Base-by-base conservation (phyloP, 1,139 yeast species). In the Geotrichum histeridarum region DNA sequence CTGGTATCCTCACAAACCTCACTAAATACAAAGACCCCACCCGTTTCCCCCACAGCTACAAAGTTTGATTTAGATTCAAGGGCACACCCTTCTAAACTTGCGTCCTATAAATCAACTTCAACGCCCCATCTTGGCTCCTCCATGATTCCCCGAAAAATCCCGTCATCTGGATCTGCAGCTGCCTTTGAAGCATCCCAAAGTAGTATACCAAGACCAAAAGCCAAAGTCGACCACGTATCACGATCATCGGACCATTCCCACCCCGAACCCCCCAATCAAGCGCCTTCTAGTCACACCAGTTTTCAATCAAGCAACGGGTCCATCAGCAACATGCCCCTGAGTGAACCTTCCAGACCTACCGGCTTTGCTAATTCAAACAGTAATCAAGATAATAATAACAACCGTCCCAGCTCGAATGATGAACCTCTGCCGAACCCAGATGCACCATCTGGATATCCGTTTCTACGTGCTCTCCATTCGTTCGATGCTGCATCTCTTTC, bases 401-500 rank as follows among this genome's bases (percentile, higher is more conserved):
- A 27, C 27, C 33, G 41, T 33, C 46, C 43, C 8, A 32, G 17
- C 15, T 27, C 51, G 14, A 36, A 45, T 39, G 32, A 38, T 22
- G 44, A 37, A 43, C 41, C 33, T 3, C 39, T 31, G 22, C 42
- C 22, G 6, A 38, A 27, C 15, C 44, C 41, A 4, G 42, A 39
- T 17, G 45, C 55, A 12, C 42, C 45, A 17, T 42, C 55, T 32
- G 56, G 54, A 14, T 54, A 55, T 22, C 74, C 75, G 22, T 72
- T 72, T 54, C 53, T 72, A 31, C 80, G 59, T n/a, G 93, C 97
- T 0, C 73, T 86, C 15, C 96, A 89, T 67, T 76, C 90, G 1
- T 91, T 91, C 67, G 90, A 87, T 64, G 79, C 96, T 0, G 65
- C 79, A 0, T 73, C 89, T 0, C 73, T 89, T 51, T 54, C 62